These are phyloP conservation scores for Fomes fomentarius DNA, from an alignment of 1,284 basidiomycete species.

Conservation along the genomic window DNA sequence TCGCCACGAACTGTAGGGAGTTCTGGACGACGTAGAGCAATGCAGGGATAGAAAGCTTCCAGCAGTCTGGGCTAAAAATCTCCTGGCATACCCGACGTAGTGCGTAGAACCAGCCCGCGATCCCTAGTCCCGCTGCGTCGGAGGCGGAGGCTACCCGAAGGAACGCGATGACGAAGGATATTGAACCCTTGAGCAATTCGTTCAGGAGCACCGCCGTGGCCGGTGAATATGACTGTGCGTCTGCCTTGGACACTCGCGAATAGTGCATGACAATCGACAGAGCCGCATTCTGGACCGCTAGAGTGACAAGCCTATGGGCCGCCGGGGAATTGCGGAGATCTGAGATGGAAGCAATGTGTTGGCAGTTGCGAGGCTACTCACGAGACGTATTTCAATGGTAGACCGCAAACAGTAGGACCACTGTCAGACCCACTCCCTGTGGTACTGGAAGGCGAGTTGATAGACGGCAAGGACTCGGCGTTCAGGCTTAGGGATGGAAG, in stretches of 20 bases:
- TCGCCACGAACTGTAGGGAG: conserved; percentile 94
- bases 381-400: conserved; percentile 68
- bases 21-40: conserved; percentile 97
- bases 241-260: conserved; percentile 83
- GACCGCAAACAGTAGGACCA: conserved; percentile 48
- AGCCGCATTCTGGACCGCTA: conserved; percentile 96
- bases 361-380: conserved; percentile 37
- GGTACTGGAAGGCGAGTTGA: conserved; percentile 14
- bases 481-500: conserved; percentile 36
- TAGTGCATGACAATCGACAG: conserved; percentile 97
- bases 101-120: conserved; percentile 38
- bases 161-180: conserved; percentile 81
- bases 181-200: conserved; percentile 90
- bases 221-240: conserved; percentile 83
- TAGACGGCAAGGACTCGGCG: conserved; percentile 28
- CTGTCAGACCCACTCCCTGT: conserved; percentile 26
- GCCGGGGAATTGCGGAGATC: conserved; percentile 1
- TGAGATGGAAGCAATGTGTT: conserved; percentile 1
- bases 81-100: conserved; percentile 57
- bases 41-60: conserved; percentile 96
- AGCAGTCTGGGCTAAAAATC: conserved; percentile 85
- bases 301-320: conserved; percentile 77
- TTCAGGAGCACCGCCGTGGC: conserved; percentile 93
- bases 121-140: conserved; percentile 30
- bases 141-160: conserved; percentile 38